phyloP scores from a whole-genome alignment of 345 rosid species.

The Lagerstroemia speciosa region DNA sequence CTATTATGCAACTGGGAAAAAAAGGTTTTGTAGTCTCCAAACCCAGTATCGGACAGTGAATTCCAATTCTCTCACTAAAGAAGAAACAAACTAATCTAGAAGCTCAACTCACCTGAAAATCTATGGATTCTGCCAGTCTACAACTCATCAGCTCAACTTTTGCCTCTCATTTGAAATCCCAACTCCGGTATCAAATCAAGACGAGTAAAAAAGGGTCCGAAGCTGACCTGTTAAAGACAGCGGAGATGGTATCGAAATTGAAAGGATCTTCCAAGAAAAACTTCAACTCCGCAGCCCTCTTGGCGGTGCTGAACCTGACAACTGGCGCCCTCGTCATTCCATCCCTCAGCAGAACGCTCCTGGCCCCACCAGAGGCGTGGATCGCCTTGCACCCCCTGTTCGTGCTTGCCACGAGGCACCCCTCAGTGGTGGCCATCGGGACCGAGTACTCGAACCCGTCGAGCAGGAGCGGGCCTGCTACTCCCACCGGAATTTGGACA shows the following conservation, averaged over 20 bases:
- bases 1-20: too few relatives aligned
- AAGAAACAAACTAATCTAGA: too few relatives aligned
- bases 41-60: too few relatives aligned
- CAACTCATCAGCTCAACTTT: not conserved
- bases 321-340: conserved; percentile 90
- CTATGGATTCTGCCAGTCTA: too few relatives aligned
- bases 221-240: conserved; percentile 60
- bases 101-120: too few relatives aligned
- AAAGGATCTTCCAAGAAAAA: conserved; percentile 63
- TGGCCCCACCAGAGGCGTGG: conserved; percentile 63
- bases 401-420: conserved; percentile 84
- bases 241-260: conserved; percentile 60
- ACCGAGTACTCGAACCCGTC: conserved; percentile 75
- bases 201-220: not conserved
- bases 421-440: conserved; percentile 98
- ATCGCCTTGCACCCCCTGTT: conserved; percentile 94
- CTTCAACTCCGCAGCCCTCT: conserved; percentile 65
- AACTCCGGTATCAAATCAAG: not conserved
- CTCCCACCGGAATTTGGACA: conserved; percentile 86
- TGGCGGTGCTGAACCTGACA: conserved; percentile 47
- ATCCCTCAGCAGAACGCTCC: conserved; percentile 45
- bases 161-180: not conserved
- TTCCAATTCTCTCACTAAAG: too few relatives aligned
- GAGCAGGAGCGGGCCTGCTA: conserved; percentile 77
- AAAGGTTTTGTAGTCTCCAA: too few relatives aligned